Base-by-base conservation (phyloP, 495 filamentous ascomycete species). In the Penicillium riverlandense region DNA sequence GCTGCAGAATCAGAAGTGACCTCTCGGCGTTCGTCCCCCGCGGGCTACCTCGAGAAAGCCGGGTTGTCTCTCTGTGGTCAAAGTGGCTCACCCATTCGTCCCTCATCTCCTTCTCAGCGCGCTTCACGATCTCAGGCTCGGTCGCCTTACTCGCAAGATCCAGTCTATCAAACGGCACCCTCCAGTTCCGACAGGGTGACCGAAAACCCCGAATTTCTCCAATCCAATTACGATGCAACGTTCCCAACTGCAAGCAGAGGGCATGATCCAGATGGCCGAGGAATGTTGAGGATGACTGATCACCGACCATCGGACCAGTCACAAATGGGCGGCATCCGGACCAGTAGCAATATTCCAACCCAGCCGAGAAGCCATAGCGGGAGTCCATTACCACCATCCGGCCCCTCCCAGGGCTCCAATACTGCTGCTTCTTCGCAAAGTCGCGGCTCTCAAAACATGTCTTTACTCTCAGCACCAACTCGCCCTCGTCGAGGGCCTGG, bases 381-480 rank as follows among this genome's bases (percentile, higher is more conserved):
- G 10, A 57, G 48, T 29, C 69, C 67, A 32, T 59, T 67, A 6
- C 63, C 71, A 12, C 71, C 76, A 9, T 60, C 67, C 15, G 77
- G 71, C 5, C 72, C 74, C 6, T 67, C 74, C 9, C 59, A 69
- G 41, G 65, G 67, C 22, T 15, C 58, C 71, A 8, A 71, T 70
- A 30, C 58, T 22, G 22, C 66, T 2, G 58, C 70, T 48, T 66
- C 71, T 11, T 57, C 69, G 7, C 76, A 72, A 30, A 71, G 62
- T 52, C 76, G 77, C 8, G 63, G 63, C 11, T 54, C 61, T 41
- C 46, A 49, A 4, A 78, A 66, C 48, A 57, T 71, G 27, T 72
- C 77, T 29, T 47, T 79, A 14, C 58, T 81, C 1, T 73, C 76
- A 31, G 78, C 78, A 10, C 80, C 80, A n/a, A 80, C 78, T 11